Evolutionary conservation across 1,139 yeast species (phyloP).

Genomic region (Geotrichum carabidarum): DNA sequence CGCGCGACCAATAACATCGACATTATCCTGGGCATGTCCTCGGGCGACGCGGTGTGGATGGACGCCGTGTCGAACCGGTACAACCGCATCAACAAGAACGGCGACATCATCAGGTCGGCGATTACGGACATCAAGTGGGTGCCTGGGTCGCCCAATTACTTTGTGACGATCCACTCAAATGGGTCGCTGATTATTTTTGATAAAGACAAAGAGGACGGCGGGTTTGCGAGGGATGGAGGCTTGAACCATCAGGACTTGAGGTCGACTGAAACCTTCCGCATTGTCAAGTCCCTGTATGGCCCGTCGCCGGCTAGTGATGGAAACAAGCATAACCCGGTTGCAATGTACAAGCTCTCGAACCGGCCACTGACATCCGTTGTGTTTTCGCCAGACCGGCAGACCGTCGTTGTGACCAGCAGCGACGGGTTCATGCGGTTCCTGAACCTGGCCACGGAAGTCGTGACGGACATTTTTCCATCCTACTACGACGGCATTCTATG

Average conservation of each 20-base stretch:
- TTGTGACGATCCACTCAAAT: constrained; percentile 41
- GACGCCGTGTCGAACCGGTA: constrained; percentile 47
- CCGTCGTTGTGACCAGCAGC: constrained; percentile 54
- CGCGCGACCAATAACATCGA: constrained; percentile 40
- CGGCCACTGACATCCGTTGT: constrained; percentile 54
- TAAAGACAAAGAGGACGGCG: constrained; percentile 40
- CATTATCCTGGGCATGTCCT: constrained; percentile 46
- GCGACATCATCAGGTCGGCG: constrained; percentile 38
- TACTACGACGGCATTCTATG: constrained; percentile 64
- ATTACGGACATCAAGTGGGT: constrained; percentile 41
- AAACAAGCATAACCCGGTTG: constrained; percentile 43
- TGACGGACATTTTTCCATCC: constrained; percentile 59
- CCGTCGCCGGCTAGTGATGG: not conserved
- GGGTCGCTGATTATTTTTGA: constrained; percentile 42
- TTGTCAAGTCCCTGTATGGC: constrained; percentile 28
- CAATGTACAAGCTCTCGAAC: constrained; percentile 58
- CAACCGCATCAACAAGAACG: constrained; percentile 49
- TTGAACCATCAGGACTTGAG: constrained; percentile 25
- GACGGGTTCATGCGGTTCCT: constrained; percentile 63
- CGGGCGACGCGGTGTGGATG: constrained; percentile 52
- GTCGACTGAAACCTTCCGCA: constrained; percentile 29
- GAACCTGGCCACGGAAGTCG: constrained; percentile 45
- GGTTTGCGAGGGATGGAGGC: constrained; percentile 26
- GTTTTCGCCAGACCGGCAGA: constrained; percentile 44
- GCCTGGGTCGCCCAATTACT: constrained; percentile 39